These are phyloP conservation scores for Cordyceps sp. DNA, from an alignment of 2,329 filamentous ascomycete species.

Conservation along the genomic window DNA sequence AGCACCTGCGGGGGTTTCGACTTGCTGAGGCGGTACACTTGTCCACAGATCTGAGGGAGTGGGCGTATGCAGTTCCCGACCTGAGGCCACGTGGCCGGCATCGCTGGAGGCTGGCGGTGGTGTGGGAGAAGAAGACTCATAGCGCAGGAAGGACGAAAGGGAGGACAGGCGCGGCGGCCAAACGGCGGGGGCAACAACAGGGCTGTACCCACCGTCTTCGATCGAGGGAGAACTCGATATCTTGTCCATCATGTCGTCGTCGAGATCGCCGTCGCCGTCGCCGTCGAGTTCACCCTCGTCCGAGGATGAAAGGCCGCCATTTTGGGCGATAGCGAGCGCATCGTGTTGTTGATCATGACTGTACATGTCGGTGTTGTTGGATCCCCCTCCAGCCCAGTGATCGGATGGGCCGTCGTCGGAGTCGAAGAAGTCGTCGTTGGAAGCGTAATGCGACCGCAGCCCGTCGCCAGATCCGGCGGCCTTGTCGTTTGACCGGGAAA, in stretches of 20 bases:
- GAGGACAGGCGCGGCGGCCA: slow-evolving; percentile 29
- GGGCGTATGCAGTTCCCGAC: too few species aligned
- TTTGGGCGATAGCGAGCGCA: slow-evolving; percentile 42
- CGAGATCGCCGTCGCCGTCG: slow-evolving; percentile 53
- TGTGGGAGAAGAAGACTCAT: too few species aligned
- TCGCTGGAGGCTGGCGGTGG: too few species aligned
- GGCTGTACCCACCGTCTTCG: slow-evolving; percentile 82
- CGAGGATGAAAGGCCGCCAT: slow-evolving; percentile 34
- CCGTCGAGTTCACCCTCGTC: slow-evolving; percentile 51
- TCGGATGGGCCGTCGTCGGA: too few species aligned
- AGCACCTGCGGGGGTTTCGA: slow-evolving; percentile 5
- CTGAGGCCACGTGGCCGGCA: too few species aligned
- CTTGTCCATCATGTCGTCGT: slow-evolving; percentile 94
- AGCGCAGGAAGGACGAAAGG: slow-evolving; percentile 16
- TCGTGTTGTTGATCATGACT: slow-evolving; percentile 26
- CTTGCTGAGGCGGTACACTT: slow-evolving; percentile 4
- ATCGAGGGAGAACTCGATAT: slow-evolving; percentile 98
- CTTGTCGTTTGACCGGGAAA: slow-evolving; percentile 32
- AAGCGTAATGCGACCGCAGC: too few species aligned
- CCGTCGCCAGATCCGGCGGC: slow-evolving; percentile 22
- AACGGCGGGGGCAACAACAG: slow-evolving; percentile 15
- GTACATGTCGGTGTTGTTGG: slow-evolving; percentile 16
- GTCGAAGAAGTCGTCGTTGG: slow-evolving; percentile 4
- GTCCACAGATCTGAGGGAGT: too few species aligned
- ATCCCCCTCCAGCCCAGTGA: too few species aligned